Evolutionary conservation across 2,329 filamentous ascomycete species (phyloP).

Genomic region (Ampelomyces quisqualis): DNA sequence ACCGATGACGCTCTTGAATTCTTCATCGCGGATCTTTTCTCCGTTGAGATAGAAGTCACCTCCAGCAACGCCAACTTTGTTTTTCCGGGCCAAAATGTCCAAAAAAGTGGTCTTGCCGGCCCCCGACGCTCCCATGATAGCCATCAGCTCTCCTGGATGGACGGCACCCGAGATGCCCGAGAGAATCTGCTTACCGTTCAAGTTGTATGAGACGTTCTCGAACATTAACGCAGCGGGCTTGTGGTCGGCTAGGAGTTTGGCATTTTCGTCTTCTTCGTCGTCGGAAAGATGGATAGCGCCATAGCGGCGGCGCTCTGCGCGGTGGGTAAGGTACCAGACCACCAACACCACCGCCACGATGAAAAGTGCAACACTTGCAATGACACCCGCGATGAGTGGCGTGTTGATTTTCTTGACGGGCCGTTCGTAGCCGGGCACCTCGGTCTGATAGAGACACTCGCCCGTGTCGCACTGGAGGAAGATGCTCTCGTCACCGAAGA

Average conservation of each 20-base stretch:
- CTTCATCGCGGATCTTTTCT: conserved; percentile 77
- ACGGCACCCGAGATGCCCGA: conserved; percentile 78
- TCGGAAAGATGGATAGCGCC: conserved; percentile 76
- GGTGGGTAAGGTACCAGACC: conserved; percentile 85
- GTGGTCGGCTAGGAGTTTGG: conserved; percentile 86
- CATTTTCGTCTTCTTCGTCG: conserved; percentile 80
- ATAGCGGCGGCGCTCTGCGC: conserved; percentile 61
- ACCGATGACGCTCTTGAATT: conserved; percentile 89
- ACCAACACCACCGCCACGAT: conserved; percentile 80
- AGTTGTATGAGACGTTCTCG: conserved; percentile 78
- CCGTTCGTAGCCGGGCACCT: conserved; percentile 85
- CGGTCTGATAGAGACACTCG: conserved; percentile 89
- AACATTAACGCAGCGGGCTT: conserved; percentile 88
- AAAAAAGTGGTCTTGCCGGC: conserved; percentile 97
- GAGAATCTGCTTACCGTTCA: conserved; percentile 88
- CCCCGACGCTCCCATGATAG: conserved; percentile 97
- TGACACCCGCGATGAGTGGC: conserved; percentile 89
- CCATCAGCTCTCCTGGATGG: conserved; percentile 92
- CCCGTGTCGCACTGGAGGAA: conserved; percentile 78
- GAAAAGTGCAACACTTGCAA: conserved; percentile 81
- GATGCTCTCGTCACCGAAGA: conserved; percentile 93
- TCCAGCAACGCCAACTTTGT: conserved; percentile 77
- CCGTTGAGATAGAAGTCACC: conserved; percentile 94
- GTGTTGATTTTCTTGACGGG: conserved; percentile 96
- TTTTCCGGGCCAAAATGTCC: conserved; percentile 93